Evolutionary conservation across 1,284 basidiomycete species (phyloP).

Genomic region (Marasmius fiardii): DNA sequence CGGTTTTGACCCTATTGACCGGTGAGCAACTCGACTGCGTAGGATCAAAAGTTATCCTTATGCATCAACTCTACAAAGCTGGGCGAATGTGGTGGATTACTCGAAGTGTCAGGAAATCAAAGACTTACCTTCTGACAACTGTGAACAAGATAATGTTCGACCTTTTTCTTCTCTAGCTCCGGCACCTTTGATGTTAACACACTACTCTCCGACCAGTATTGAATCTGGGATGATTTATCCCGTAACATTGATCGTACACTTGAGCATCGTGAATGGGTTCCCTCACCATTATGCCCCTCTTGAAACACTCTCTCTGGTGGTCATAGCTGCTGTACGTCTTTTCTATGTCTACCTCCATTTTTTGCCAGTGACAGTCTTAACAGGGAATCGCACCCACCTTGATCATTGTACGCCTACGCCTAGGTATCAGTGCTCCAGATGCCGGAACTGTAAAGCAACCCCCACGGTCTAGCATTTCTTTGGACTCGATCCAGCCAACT

Average conservation of each 20-base stretch:
- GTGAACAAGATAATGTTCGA: not conserved
- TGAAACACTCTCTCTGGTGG: not conserved
- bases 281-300: not conserved
- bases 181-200: not conserved
- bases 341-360: not conserved
- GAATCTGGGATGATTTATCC: slow-evolving; percentile 3
- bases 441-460: not conserved
- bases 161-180: not conserved
- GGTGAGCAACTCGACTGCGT: not conserved
- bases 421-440: not conserved
- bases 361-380: not conserved
- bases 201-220: not conserved
- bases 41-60: not conserved
- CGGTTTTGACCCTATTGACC: not conserved
- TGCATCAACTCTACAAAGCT: not conserved
- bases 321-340: not conserved
- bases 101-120: not conserved
- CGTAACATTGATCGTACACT: not conserved
- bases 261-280: not conserved
- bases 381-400: not conserved
- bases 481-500: no score
- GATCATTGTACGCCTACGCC: not conserved
- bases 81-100: slow-evolving; percentile 1
- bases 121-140: not conserved
- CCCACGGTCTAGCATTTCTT: not conserved